Percentiles rank a stretch among this genome's conserved stretches.
Conservation (phyloP, 352 stramenopile genomes). For the Pythium insidiosum region DNA sequence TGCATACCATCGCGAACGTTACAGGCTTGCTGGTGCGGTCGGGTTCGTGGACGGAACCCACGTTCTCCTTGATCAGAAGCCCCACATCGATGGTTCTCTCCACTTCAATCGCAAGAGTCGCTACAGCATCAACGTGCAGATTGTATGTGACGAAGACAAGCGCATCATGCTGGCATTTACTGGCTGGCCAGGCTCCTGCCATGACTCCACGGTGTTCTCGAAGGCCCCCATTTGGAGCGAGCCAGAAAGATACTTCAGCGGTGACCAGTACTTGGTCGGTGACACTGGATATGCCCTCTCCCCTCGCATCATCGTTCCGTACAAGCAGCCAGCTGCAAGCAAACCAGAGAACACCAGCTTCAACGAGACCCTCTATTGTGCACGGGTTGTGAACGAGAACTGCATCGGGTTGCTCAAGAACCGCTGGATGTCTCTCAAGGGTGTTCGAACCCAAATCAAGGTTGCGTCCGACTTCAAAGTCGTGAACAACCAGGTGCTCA, state of each 20-base stretch:
- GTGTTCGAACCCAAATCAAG: conserved; percentile 9
- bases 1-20: conserved; percentile 1
- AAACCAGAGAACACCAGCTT: conserved; percentile 7
- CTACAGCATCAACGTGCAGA: conserved; percentile 13
- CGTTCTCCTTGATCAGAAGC: conserved; percentile 10
- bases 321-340: conserved; percentile 3
- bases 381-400: conserved; percentile 14
- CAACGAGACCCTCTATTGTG: conserved; percentile 8
- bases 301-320: background rate
- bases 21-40: conserved; percentile 2
- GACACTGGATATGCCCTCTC: conserved; percentile 8
- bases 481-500: conserved; percentile 1
- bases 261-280: conserved; percentile 7
- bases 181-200: conserved; percentile 11
- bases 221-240: conserved; percentile 3
- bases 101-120: conserved; percentile 12
- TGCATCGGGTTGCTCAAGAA: conserved; percentile 14
- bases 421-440: conserved; percentile 12
- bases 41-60: conserved; percentile 14
- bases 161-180: conserved; percentile 6
- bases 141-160: conserved; percentile 9
- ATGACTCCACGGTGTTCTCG: conserved; percentile 1
- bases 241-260: conserved; percentile 2
- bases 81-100: conserved; percentile 3
- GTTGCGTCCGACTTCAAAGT: background rate